Conservation (phyloP, 2,329 filamentous ascomycete species). For the Fusarium mundagurra region DNA sequence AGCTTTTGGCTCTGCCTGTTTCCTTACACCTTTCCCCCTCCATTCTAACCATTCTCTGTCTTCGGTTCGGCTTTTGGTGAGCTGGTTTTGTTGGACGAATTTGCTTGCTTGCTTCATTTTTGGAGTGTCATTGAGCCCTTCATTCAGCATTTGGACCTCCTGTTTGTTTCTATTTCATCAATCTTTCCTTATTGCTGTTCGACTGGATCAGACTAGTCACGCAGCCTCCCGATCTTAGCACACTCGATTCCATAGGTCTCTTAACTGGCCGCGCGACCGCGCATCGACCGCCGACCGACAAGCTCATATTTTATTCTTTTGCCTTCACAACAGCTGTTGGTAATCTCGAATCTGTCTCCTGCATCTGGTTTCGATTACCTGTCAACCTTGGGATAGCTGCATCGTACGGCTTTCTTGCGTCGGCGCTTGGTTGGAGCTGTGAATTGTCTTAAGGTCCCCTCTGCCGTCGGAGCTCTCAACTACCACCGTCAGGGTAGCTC, state of each 20-base stretch:
- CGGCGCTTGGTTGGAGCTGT: constrained; percentile 27
- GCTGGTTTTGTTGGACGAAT: constrained; percentile 27
- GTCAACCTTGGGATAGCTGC: constrained; percentile 24
- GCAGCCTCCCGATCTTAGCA: constrained; percentile 20
- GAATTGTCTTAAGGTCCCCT: constrained; percentile 15
- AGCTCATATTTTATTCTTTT: constrained; percentile 6
- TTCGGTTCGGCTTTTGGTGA: constrained; percentile 31
- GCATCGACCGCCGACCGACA: constrained; percentile 17
- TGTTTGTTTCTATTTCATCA: not conserved
- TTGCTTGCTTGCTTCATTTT: constrained; percentile 21
- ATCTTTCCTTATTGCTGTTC: constrained; percentile 1
- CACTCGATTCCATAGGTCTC: constrained; percentile 12
- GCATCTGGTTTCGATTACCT: not conserved
- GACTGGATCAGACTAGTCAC: constrained; percentile 18
- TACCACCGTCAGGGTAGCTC: constrained; percentile 19
- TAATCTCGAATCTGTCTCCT: not conserved
- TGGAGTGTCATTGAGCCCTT: constrained; percentile 18
- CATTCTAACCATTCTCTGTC: constrained; percentile 37
- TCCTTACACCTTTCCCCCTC: constrained; percentile 49
- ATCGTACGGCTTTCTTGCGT: constrained; percentile 40
- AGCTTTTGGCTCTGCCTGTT: constrained; percentile 35
- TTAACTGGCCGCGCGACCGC: constrained; percentile 33
- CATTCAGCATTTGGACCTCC: constrained; percentile 5
- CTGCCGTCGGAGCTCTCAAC: constrained; percentile 19
- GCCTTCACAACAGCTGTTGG: constrained; percentile 15